These are phyloP conservation scores for Lindgomyces ingoldianus DNA, from an alignment of 495 filamentous ascomycete species.

Conservation along the genomic window DNA sequence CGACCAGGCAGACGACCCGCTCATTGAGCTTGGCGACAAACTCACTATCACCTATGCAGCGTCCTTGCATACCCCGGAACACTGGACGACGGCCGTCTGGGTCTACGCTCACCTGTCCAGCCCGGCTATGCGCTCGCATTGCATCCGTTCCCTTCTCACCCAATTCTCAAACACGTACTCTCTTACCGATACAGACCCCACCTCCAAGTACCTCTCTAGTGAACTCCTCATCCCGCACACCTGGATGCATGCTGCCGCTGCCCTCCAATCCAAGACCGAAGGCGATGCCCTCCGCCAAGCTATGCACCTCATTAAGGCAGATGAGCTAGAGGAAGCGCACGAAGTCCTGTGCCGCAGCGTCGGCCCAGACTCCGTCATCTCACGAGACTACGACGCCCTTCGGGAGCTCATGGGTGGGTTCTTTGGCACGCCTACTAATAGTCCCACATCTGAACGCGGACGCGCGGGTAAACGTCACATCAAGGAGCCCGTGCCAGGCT, in stretches of 20 bases:
- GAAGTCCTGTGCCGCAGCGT: constrained; percentile 74
- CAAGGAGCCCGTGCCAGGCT: constrained; percentile 52
- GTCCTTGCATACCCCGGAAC: constrained; percentile 65
- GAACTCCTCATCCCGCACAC: constrained; percentile 66
- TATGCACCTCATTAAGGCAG: constrained; percentile 72
- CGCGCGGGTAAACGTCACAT: constrained; percentile 26
- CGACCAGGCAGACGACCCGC: constrained; percentile 41
- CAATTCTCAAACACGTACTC: constrained; percentile 47
- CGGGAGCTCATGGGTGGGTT: constrained; percentile 68
- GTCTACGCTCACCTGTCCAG: constrained; percentile 75
- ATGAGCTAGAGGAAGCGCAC: constrained; percentile 78
- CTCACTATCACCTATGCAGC: constrained; percentile 69
- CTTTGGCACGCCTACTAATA: constrained; percentile 29
- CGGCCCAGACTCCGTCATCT: constrained; percentile 76
- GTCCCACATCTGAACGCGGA: too few relatives aligned
- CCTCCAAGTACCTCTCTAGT: constrained; percentile 60
- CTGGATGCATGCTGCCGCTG: constrained; percentile 88
- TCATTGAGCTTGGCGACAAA: constrained; percentile 54
- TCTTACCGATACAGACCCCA: constrained; percentile 52
- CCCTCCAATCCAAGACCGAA: constrained; percentile 68
- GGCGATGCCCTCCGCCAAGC: constrained; percentile 66
- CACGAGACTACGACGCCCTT: constrained; percentile 67
- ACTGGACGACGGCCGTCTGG: constrained; percentile 70
- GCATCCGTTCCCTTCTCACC: constrained; percentile 69
- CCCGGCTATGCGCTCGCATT: constrained; percentile 60